A percentile compares a stretch with the other conserved stretches of the same genome.
phyloP scores from a whole-genome alignment of 2,329 filamentous ascomycete genomes.

The Microthyrium microscopicum region DNA sequence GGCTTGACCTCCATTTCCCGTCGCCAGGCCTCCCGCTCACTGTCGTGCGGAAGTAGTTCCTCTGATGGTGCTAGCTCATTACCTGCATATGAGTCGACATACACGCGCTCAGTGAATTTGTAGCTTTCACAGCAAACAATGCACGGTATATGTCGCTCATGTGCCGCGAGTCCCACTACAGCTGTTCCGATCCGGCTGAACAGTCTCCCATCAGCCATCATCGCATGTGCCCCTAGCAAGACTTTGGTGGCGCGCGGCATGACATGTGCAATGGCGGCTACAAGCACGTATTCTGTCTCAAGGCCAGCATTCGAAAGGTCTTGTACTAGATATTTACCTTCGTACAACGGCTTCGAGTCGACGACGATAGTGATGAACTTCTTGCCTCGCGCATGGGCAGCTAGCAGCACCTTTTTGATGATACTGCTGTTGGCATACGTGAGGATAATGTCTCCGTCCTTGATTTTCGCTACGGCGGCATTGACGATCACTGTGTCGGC shows the following conservation, averaged over 20 bases:
- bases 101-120: constrained; percentile 84
- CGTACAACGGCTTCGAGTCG: constrained; percentile 56
- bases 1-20: constrained; percentile 18
- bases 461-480: constrained; percentile 59
- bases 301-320: constrained; percentile 53
- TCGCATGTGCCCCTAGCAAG: constrained; percentile 76
- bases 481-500: constrained; percentile 74
- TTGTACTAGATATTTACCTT: constrained; percentile 56
- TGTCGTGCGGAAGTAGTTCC: constrained; percentile 36
- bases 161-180: constrained; percentile 69
- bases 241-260: constrained; percentile 57
- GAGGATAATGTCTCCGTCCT: constrained; percentile 64
- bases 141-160: constrained; percentile 59
- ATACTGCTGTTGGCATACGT: constrained; percentile 78
- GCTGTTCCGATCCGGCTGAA: constrained; percentile 80
- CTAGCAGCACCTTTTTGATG: constrained; percentile 65
- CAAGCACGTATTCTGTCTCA: constrained; percentile 63
- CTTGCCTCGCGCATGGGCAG: constrained; percentile 52
- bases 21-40: constrained; percentile 10
- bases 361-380: constrained; percentile 72
- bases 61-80: constrained; percentile 79
- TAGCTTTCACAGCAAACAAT: constrained; percentile 86
- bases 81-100: constrained; percentile 79
- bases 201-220: constrained; percentile 87
- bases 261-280: constrained; percentile 60